Percentiles rank a stretch among this genome's conserved stretches.
Evolutionary conservation across 805 yeast species (phyloP).

Genomic region (Pichia ethanolica): DNA sequence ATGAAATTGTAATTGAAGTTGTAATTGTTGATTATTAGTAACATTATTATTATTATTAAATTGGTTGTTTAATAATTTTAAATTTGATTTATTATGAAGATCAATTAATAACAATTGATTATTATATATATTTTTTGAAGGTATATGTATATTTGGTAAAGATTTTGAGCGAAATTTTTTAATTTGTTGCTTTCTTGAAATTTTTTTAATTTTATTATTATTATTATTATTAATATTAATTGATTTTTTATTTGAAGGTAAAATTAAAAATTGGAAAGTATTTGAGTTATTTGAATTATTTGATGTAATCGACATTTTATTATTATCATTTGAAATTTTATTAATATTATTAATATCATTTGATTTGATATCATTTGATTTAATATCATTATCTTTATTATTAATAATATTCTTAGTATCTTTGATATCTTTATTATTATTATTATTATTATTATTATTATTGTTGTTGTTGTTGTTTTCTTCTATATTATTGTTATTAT

Average conservation of each 20-base stretch:
- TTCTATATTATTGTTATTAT: too few relatives aligned
- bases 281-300: not conserved
- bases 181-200: constrained; percentile 4
- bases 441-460: too few relatives aligned
- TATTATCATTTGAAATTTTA: too few relatives aligned
- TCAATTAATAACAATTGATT: not conserved
- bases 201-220: not conserved
- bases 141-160: constrained; percentile 28
- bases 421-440: too few relatives aligned
- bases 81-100: too few relatives aligned
- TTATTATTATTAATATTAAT: not conserved
- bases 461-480: too few relatives aligned
- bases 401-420: too few relatives aligned
- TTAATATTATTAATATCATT: too few relatives aligned
- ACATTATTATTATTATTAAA: not conserved
- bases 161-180: constrained; percentile 29
- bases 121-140: constrained; percentile 12
- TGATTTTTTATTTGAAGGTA: not conserved
- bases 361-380: not conserved
- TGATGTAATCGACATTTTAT: too few relatives aligned
- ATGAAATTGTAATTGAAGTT: not conserved
- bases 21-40: not conserved
- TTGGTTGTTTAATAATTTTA: too few relatives aligned
- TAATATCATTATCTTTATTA: too few relatives aligned
- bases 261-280: not conserved